Evolutionary conservation across 2,329 filamentous ascomycete genomes (phyloP).

Genomic region (Colletotrichum sp.): DNA sequence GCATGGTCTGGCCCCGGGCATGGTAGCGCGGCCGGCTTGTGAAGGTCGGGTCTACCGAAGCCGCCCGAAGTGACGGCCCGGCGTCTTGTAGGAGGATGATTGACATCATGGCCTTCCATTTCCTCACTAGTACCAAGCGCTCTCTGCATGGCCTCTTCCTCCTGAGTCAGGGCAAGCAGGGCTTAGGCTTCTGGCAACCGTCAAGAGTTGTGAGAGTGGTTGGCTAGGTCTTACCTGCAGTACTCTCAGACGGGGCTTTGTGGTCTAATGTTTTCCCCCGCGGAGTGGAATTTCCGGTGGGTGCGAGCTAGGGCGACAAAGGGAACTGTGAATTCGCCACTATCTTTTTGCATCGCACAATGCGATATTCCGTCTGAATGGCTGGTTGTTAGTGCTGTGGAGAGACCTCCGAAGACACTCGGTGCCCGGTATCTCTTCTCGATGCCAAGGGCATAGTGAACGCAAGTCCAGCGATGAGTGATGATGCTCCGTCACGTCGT

Average conservation of each 20-base stretch:
- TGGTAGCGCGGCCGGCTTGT: background rate
- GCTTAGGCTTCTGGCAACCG: background rate
- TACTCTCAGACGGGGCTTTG: background rate
- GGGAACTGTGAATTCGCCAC: background rate
- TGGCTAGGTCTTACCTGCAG: background rate
- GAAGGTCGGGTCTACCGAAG: background rate
- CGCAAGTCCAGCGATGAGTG: background rate
- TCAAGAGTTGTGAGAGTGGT: background rate
- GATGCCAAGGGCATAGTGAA: background rate
- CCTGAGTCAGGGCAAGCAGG: conserved; percentile 15
- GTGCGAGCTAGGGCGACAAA: background rate
- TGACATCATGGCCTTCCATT: conserved; percentile 1
- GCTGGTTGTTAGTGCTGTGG: background rate
- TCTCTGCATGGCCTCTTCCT: background rate
- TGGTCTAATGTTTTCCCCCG: background rate
- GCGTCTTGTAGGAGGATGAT: conserved; percentile 4
- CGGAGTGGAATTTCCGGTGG: background rate
- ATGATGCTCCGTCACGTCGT: background rate
- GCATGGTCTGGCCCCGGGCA: background rate
- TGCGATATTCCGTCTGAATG: background rate
- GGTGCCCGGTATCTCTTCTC: background rate
- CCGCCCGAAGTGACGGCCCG: conserved; percentile 3
- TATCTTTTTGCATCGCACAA: conserved; percentile 8
- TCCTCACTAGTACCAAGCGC: conserved; percentile 3
- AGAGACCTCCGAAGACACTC: background rate